Base-by-base conservation (phyloP, 495 filamentous ascomycete species). In the Penicillium paxilli region DNA sequence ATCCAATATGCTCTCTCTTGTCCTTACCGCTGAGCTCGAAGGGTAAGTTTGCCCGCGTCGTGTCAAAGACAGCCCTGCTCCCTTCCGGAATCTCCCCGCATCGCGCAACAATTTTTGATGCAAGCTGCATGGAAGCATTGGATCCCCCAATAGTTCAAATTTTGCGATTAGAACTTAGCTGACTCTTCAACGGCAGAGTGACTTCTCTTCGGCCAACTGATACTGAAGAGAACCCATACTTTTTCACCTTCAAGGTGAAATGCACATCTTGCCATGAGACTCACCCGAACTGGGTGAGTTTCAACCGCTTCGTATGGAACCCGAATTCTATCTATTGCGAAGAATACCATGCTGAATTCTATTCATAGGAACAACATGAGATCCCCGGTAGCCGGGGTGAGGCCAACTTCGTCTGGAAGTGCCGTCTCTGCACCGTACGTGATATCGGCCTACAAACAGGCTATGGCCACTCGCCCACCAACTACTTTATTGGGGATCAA, bases 381-480 rank as follows among this genome's bases (percentile, higher is more conserved):
- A 85, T 95, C 63, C 91, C 89, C 50, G 91, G 91, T 14, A 95
- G 91, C 70, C 83, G 89, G 44, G 94, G 94, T 41, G 92, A 98
- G 71, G 95, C 94, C 8, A 96, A 96, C 72, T 96, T 98, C 68
- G 94, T 98, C 42, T 98, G 93, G 93, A 89, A 84, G 66, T 98
- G 94, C 80, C 96, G 91, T 69, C 87, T 90, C 58, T 98, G 91
- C 82, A 86, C 84, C 77, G 90, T 90, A 60, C 9, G 77, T 42
- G 19, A 23, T n/a, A 11, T 14, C 21, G 23, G 3, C 10, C 40
- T 21, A 10, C 21, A 23, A 42, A 20, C 9, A 14, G 12, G 12
- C 23, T 23, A 20, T 22, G 25, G 5, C 20, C 16, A 10, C 25
- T 26, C 20, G 16, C 28, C 4, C 11, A 12, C 30, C 30, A 32